phyloP scores from a whole-genome alignment of 768 basidiomycete genomes.

The Pisolithus tinctorius region DNA sequence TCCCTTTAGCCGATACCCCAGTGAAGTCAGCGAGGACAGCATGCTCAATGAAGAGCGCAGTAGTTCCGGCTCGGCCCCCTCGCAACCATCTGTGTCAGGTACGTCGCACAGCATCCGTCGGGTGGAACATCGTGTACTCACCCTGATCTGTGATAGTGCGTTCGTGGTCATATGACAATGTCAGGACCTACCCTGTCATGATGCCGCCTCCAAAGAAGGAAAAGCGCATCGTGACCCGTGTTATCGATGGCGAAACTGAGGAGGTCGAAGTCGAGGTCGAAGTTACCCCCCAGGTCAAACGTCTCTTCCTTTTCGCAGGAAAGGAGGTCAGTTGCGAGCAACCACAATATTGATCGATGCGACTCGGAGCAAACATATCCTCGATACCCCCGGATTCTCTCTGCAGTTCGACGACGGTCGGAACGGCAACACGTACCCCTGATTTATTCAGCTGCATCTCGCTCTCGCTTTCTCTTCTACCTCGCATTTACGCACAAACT shows the following conservation, averaged over 20 bases:
- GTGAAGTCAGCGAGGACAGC: constrained; percentile 32
- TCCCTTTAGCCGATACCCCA: constrained; percentile 34
- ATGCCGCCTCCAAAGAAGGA: constrained; percentile 48
- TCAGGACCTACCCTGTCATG: constrained; percentile 58
- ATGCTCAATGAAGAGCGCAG: constrained; percentile 23
- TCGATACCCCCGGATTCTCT: constrained; percentile 26
- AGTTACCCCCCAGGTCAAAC: constrained; percentile 48
- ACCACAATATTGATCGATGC: constrained; percentile 20
- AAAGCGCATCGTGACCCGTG: constrained; percentile 39
- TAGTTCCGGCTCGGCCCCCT: constrained; percentile 15
- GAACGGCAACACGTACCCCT: constrained; percentile 28
- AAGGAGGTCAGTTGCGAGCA: constrained; percentile 27
- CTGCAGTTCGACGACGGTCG: constrained; percentile 22
- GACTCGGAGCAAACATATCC: constrained; percentile 9
- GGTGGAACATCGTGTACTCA: constrained; percentile 7
- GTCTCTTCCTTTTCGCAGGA: constrained; percentile 63
- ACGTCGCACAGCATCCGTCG: constrained; percentile 14
- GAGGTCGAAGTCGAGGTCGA: constrained; percentile 51
- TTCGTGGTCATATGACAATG: constrained; percentile 72
- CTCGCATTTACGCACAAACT: constrained; percentile 14
- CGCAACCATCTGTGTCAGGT: constrained; percentile 50
- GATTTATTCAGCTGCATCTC: constrained; percentile 27
- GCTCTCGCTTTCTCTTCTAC: constrained; percentile 1
- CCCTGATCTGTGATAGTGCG: constrained; percentile 36
- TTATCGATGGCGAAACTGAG: constrained; percentile 44